Conservation (phyloP, 768 basidiomycete genomes). For the Mycena vitilis region DNA sequence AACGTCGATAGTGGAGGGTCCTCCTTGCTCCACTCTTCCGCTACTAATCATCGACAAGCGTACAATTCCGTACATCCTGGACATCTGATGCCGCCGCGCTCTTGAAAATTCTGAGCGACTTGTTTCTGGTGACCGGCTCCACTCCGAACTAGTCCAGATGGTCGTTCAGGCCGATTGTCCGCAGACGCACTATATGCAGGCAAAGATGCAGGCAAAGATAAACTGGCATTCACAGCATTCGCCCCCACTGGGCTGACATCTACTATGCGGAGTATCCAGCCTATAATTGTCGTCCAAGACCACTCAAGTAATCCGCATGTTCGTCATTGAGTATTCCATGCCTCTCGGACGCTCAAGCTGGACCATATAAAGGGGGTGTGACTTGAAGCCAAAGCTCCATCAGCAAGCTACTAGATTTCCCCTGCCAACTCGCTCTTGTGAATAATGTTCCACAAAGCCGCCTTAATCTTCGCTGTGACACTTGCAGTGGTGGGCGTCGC, state of each 20-base stretch:
- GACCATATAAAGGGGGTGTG: constrained; percentile 1
- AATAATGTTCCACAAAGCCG: constrained; percentile 19
- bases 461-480: constrained; percentile 13
- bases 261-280: neutral
- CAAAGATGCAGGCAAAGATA: neutral
- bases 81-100: too few relatives aligned
- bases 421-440: neutral
- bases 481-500: constrained; percentile 14
- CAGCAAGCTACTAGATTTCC: neutral
- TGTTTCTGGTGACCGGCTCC: too few relatives aligned
- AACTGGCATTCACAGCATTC: neutral
- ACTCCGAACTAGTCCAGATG: neutral
- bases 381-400: neutral
- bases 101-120: too few relatives aligned
- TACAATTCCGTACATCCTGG: too few relatives aligned
- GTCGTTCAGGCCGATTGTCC: neutral
- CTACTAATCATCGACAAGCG: neutral
- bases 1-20: neutral
- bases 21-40: neutral
- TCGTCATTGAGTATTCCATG: neutral
- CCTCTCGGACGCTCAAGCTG: neutral
- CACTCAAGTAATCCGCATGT: neutral
- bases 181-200: neutral
- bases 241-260: neutral
- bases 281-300: neutral